phyloP scores from a whole-genome alignment of 2,329 filamentous ascomycete genomes.

The Saccharata proteae region DNA sequence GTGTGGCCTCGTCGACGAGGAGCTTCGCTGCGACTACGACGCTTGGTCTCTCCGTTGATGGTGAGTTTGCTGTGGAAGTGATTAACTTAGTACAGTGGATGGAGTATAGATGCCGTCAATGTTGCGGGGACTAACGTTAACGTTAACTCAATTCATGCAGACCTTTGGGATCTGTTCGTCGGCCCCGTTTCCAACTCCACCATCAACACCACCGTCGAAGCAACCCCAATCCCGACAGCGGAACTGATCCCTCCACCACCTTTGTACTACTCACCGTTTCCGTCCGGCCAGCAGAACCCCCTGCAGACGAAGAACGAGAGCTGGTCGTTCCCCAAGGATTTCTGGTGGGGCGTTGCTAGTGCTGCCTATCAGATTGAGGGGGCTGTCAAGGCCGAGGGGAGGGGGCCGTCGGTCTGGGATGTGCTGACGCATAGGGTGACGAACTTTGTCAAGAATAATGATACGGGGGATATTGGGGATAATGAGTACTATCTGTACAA shows the following conservation, averaged over 20 bases:
- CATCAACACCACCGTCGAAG: constrained; percentile 14
- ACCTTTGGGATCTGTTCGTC: constrained; percentile 15
- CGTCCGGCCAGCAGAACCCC: constrained; percentile 19
- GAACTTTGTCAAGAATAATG: constrained; percentile 17
- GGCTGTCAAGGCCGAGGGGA: constrained; percentile 28
- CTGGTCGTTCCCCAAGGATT: constrained; percentile 20
- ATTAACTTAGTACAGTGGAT: too few species aligned
- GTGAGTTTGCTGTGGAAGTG: too few species aligned
- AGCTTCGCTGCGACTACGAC: not conserved
- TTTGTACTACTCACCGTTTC: constrained; percentile 20
- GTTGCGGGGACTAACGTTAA: too few species aligned
- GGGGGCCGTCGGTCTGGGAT: constrained; percentile 28
- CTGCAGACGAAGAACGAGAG: constrained; percentile 16
- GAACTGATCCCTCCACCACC: constrained; percentile 22
- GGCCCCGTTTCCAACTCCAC: constrained; percentile 13
- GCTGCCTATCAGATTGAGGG: constrained; percentile 35
- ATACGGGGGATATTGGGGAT: constrained; percentile 37
- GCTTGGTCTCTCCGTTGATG: constrained; percentile 1
- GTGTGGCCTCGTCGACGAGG: not conserved
- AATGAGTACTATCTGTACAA: constrained; percentile 41
- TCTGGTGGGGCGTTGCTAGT: constrained; percentile 32
- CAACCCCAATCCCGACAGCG: constrained; percentile 23
- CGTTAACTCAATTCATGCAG: too few species aligned
- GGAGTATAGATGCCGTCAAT: too few species aligned
- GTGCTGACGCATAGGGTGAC: constrained; percentile 22